Evolutionary conservation across 768 basidiomycete genomes (phyloP), one percentile per base, ranked within the genome.

Genomic region (Tricholoma terreum): DNA sequence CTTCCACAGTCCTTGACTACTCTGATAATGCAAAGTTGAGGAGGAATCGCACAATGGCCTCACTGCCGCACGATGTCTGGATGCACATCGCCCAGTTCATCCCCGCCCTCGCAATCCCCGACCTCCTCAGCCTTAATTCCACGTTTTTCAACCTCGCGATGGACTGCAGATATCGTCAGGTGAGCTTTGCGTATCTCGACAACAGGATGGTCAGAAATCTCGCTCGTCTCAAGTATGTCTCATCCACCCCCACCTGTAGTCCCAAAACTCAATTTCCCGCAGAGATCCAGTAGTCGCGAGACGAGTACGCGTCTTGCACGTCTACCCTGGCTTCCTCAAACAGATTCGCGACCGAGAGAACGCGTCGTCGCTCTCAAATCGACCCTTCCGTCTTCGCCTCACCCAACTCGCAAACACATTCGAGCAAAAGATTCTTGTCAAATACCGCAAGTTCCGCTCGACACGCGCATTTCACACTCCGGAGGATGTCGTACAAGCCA

Each of bases 171-270:
- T 82, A 82, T 60, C 71, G 77, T 11, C 76, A 78, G 57, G 72
- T 81, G 62, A 79, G 77, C 63, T 80, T 82, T 59, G 76, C 79
- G 2, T 82, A 80, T 66, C 68, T 79, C 27, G 77, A 78, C 56
- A 68, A 72, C 53, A 71, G 70, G 40, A 79, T 80, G 77, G 36
- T 78, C 10, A 69, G 74, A 64, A 79, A 69, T 57, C 63, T 78
- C 12, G 63, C 67, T 21, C 71, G 74, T 30, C 69, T 79, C 55
- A 74, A 66, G 77, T 77, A 42, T 50, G 72, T 66, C 24, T 2
- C 24, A 14, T n/a, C 34, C 15, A 48, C 2, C 24, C 34, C n/a
- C 8, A 48, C 50, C 56, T 15, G 53, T 31, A 45, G 54, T 51
- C 43, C 58, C 19, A 27, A 27, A 27, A 27, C 24, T 27, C 24